These are phyloP conservation scores for Tricholoma matsutake DNA, from an alignment of 768 basidiomycete species.

Conservation along the genomic window DNA sequence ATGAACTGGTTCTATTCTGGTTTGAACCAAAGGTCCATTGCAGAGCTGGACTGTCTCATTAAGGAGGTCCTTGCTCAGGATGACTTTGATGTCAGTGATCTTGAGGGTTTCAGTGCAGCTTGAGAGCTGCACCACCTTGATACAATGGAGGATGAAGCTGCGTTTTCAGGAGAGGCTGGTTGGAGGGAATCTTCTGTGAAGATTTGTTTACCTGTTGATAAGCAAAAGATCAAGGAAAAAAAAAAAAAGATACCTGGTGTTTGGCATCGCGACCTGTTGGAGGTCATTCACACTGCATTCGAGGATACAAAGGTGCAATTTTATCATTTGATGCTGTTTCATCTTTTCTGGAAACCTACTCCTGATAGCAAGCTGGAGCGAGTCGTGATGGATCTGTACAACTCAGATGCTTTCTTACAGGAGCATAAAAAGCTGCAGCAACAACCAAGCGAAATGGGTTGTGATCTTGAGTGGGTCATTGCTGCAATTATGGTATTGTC, in stretches of 20 bases:
- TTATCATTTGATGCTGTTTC: slow-evolving; percentile 15
- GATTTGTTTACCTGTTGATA: slow-evolving; percentile 1
- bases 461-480: neutral
- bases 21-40: too few relatives aligned
- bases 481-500: slow-evolving; percentile 4
- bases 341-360: slow-evolving; percentile 10
- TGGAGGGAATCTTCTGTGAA: slow-evolving; percentile 3
- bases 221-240: neutral
- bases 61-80: too few relatives aligned
- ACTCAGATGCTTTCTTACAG: slow-evolving; percentile 1
- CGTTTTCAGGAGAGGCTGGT: neutral
- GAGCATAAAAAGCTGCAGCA: slow-evolving; percentile 2
- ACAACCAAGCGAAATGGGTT: neutral
- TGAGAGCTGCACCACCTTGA: slow-evolving; percentile 1
- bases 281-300: slow-evolving; percentile 14
- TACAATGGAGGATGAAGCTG: neutral
- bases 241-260: slow-evolving; percentile 1
- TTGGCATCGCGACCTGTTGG: slow-evolving; percentile 6
- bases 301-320: slow-evolving; percentile 5
- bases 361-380: neutral
- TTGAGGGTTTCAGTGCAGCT: slow-evolving; percentile 1
- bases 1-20: neutral
- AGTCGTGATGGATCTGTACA: neutral
- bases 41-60: too few relatives aligned
- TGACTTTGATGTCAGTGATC: too few relatives aligned